phyloP scores from a whole-genome alignment of 768 basidiomycete genomes.

The Amanita subjunquillea region DNA sequence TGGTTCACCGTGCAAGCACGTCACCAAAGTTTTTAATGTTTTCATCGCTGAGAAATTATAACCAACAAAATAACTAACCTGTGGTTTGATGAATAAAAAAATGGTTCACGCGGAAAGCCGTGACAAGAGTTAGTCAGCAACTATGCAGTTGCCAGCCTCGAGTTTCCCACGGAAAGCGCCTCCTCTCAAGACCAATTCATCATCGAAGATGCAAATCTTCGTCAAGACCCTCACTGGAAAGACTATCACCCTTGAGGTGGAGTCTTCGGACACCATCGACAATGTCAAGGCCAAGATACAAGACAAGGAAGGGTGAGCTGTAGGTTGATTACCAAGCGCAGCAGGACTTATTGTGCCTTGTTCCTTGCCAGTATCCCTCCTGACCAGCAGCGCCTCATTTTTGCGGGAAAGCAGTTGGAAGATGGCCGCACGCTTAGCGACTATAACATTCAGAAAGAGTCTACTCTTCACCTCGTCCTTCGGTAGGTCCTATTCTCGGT shows the following conservation, averaged over 20 bases:
- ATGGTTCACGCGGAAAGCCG: too few species aligned
- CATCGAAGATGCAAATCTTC: constrained; percentile 40
- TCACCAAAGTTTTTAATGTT: constrained; percentile 25
- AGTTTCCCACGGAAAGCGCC: constrained; percentile 10
- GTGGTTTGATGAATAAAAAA: background rate
- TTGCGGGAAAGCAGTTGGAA: constrained; percentile 98
- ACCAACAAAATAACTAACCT: background rate
- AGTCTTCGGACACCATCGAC: constrained; percentile 94
- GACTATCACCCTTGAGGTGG: constrained; percentile 98
- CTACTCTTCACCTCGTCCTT: constrained; percentile 94
- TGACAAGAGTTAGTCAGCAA: constrained; percentile 1
- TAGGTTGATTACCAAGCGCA: background rate
- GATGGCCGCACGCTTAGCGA: constrained; percentile 94
- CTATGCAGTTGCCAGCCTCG: constrained; percentile 11
- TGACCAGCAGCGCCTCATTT: constrained; percentile 91
- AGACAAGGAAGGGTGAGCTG: constrained; percentile 43
- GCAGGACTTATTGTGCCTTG: background rate
- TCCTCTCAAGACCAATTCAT: background rate
- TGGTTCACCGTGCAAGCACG: constrained; percentile 52
- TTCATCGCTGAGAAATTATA: constrained; percentile 19
- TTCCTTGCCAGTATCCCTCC: constrained; percentile 62
- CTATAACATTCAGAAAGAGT: constrained; percentile 99
- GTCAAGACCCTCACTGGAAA: constrained; percentile 85
- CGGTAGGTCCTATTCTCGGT: constrained; percentile 37
- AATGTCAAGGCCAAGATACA: constrained; percentile 78